Conservation (phyloP, 441 rosid genomes). For the Eutrema salsugineum region DNA sequence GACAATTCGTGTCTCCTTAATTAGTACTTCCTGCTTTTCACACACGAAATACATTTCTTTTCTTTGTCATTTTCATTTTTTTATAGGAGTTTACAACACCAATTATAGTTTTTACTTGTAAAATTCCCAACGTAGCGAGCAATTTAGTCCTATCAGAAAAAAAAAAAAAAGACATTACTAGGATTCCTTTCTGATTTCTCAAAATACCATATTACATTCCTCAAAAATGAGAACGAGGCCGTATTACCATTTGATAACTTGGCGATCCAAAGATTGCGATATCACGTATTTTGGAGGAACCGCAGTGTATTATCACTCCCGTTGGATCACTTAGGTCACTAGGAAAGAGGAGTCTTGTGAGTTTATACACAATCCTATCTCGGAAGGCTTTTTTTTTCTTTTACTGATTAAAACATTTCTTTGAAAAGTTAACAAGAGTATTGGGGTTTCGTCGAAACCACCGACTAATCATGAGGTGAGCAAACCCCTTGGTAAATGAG, state of each 20-base stretch:
- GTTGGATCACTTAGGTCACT: conserved; percentile 11
- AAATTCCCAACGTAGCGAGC: not conserved
- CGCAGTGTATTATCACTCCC: not conserved
- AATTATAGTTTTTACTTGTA: not conserved
- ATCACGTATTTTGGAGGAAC: not conserved
- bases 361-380: no score
- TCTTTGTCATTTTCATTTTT: not conserved
- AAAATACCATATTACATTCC: no score
- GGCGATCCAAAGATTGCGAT: not conserved
- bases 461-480: no score
- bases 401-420: no score
- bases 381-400: no score
- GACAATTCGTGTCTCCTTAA: not conserved
- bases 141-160: not conserved
- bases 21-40: not conserved
- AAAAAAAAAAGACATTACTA: not conserved
- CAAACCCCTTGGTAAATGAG: no score
- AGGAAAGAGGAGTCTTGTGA: no score
- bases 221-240: no score
- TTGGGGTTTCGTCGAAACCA: no score
- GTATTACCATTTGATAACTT: no score
- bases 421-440: no score
- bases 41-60: not conserved
- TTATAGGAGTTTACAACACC: not conserved
- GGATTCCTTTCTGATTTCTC: not conserved